A percentile compares a stretch with the other conserved stretches of the same genome.
phyloP scores from a whole-genome alignment of 306 rosid species.

The Ziziphus jujuba region DNA sequence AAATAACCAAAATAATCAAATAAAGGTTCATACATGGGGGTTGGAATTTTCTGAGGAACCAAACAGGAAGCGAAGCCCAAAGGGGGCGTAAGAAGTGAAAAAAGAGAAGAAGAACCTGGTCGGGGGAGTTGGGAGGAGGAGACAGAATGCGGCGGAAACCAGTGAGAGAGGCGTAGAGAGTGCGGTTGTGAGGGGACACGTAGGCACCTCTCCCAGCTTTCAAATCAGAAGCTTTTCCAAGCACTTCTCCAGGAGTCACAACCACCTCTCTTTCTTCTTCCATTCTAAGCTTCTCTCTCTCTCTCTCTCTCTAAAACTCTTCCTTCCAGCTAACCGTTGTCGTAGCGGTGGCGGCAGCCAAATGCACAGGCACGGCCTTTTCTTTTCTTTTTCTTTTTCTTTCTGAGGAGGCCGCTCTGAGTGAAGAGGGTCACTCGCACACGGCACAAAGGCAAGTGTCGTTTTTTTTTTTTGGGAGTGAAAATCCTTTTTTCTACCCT shows the following conservation, averaged over 20 bases:
- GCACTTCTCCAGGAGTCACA: constrained; percentile 82
- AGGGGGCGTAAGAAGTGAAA: neutral
- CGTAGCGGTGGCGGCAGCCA: no score
- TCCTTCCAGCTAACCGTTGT: no score
- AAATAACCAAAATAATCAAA: no score
- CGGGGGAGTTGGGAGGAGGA: constrained; percentile 59
- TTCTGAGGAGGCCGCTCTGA: no score
- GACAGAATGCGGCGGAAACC: constrained; percentile 61
- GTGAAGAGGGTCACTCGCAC: no score
- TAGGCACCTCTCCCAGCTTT: constrained; percentile 80
- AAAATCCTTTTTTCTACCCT: no score
- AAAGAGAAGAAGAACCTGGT: constrained; percentile 44
- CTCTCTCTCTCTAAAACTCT: no score
- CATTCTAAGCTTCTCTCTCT: constrained; percentile 27
- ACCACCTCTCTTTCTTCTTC: constrained; percentile 34
- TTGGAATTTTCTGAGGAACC: neutral
- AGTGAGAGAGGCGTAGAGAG: constrained; percentile 79
- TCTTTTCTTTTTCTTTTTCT: no score
- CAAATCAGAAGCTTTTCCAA: constrained; percentile 56
- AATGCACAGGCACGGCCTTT: no score
- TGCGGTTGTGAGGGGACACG: constrained; percentile 51
- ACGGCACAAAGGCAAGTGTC: no score
- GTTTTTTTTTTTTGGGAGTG: no score
- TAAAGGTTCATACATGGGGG: no score
- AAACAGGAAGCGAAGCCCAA: neutral